phyloP scores from a whole-genome alignment of 2,329 filamentous ascomycete genomes.

The Pyricularia pennisetigena region DNA sequence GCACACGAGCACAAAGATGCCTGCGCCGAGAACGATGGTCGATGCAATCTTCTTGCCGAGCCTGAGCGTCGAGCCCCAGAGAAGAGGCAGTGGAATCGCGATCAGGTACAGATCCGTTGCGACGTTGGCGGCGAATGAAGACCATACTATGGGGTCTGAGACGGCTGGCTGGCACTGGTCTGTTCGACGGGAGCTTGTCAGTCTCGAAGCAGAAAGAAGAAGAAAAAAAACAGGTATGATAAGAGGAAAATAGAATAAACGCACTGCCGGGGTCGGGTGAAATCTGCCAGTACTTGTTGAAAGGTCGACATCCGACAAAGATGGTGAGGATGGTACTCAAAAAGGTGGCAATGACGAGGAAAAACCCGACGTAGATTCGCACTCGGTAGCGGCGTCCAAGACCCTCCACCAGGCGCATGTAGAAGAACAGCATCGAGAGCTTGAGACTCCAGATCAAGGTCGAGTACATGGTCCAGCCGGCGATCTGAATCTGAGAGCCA shows the following conservation, averaged over 20 bases:
- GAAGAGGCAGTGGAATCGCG: slow-evolving; percentile 39
- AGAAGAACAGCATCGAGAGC: slow-evolving; percentile 43
- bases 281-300: slow-evolving; percentile 30
- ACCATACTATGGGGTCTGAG: slow-evolving; percentile 22
- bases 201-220: not conserved
- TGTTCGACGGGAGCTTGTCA: slow-evolving; percentile 8
- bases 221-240: not conserved
- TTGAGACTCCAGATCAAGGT: slow-evolving; percentile 42
- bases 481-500: slow-evolving; percentile 41
- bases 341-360: slow-evolving; percentile 21
- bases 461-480: slow-evolving; percentile 44
- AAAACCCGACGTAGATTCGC: slow-evolving; percentile 24
- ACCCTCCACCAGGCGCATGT: slow-evolving; percentile 33
- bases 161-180: slow-evolving; percentile 33
- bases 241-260: slow-evolving; percentile 2
- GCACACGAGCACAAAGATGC: slow-evolving; percentile 24
- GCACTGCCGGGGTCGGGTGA: slow-evolving; percentile 28
- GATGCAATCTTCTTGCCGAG: slow-evolving; percentile 23
- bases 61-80: slow-evolving; percentile 20
- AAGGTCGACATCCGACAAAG: slow-evolving; percentile 23
- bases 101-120: slow-evolving; percentile 44
- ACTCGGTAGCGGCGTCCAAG: slow-evolving; percentile 9
- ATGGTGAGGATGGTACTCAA: slow-evolving; percentile 21
- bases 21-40: slow-evolving; percentile 21
- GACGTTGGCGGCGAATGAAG: slow-evolving; percentile 38